Evolutionary conservation across 768 basidiomycete genomes (phyloP), one percentile per base, ranked within the genome.

Genomic region (Agaricus subrufescens): DNA sequence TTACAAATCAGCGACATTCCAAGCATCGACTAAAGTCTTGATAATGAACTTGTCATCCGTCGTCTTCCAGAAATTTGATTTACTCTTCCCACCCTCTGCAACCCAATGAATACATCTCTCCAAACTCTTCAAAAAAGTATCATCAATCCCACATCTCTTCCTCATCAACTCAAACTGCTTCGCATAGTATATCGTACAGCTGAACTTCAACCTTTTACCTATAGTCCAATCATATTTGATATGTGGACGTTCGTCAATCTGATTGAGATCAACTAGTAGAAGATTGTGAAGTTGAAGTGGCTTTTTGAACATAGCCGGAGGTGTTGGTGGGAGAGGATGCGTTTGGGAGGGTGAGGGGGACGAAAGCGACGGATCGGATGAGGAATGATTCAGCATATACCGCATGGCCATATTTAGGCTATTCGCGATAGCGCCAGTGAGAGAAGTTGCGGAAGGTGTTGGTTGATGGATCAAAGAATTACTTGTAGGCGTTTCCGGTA

Each of bases 1-100:
- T 72, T 63, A 91, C 89, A 90, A 67, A 72, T 92, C 91, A 4
- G 86, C 86, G 40, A 91, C 89, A 67, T 90, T 90, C 90, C 90
- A 92, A 12, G 89, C 87, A 69, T 87, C 86, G 14, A 94, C 86
- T 57, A 92, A 69, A 19, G 89, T 89, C 79, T 92, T 92, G 74
- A 92, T 86, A 61, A 94, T 85, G 65, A 87, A 90, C 57, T 82
- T 74, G 60, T 87, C 82, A 67, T 94, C 91, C 27, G 71, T 67
- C 46, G 87, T 91, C 76, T 87, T 89, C 87, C 89, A 89, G 64
- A 92, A 94, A 60, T 86, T 84, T 2, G 83, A 83, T 63, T 78
- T 81, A 68, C 87, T 89, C 78, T 92, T 94, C 4, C 91, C 91
- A 0, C 91, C 86, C 54, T 84, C 83, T 0, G 89, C 89, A 11